Evolutionary conservation across 768 basidiomycete species (phyloP).

Genomic region (Paxillus involutus): DNA sequence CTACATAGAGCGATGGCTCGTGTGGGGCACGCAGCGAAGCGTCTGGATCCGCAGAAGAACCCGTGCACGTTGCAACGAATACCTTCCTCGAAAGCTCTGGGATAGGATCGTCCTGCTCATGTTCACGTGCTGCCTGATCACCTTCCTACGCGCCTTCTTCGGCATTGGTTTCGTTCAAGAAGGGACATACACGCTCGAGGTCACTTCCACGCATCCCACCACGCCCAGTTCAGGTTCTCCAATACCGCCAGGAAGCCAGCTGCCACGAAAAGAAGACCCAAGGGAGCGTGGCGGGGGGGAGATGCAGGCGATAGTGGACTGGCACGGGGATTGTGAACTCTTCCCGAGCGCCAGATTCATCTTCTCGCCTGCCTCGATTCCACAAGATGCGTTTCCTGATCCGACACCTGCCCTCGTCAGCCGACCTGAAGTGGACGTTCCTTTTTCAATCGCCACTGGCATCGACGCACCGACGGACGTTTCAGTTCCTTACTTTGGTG

Average conservation of each 20-base stretch:
- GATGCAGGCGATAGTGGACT: conserved; percentile 12
- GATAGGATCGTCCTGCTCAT: conserved; percentile 22
- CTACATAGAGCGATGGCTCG: background rate
- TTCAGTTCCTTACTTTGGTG: conserved; percentile 2
- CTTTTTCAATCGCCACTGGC: background rate
- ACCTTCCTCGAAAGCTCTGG: conserved; percentile 14
- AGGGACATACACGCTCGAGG: background rate
- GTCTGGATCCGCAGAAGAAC: background rate
- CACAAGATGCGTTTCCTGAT: conserved; percentile 23
- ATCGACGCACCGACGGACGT: background rate
- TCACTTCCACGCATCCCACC: conserved; percentile 1
- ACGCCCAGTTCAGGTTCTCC: background rate
- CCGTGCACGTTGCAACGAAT: background rate
- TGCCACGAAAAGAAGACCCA: background rate
- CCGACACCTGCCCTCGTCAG: conserved; percentile 11
- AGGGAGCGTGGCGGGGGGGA: background rate
- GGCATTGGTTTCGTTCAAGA: conserved; percentile 17
- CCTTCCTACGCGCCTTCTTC: conserved; percentile 26
- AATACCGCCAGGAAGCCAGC: background rate
- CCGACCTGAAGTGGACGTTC: background rate
- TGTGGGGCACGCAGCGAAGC: background rate
- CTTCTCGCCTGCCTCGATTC: conserved; percentile 7
- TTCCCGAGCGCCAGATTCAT: background rate
- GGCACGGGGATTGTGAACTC: conserved; percentile 22
- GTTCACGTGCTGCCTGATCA: conserved; percentile 24